Evolutionary conservation across 768 basidiomycete genomes (phyloP).

Genomic region (Suillus clintonianus): DNA sequence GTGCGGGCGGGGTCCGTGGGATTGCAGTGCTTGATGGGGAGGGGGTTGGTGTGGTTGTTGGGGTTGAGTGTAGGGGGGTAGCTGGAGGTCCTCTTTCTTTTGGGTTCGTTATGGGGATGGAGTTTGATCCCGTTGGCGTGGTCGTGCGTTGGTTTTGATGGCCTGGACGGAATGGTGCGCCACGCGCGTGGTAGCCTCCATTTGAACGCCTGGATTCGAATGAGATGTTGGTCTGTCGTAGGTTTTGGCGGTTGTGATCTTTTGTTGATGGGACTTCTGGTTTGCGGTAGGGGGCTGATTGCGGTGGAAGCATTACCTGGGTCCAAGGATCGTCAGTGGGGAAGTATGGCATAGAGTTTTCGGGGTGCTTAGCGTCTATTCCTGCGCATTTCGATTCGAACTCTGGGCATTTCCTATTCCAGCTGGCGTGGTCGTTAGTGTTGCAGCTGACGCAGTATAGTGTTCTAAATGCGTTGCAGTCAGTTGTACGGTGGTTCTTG

Average conservation of each 20-base stretch:
- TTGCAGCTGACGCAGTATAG: neutral
- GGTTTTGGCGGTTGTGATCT: neutral
- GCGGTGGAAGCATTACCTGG: constrained; percentile 4
- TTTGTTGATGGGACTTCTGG: fast-evolving
- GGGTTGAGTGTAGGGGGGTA: neutral
- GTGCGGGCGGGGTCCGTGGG: neutral
- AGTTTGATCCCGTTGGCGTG: neutral
- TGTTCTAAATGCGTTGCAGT: fast-evolving
- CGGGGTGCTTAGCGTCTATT: constrained; percentile 6
- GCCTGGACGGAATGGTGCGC: neutral
- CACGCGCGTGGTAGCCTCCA: neutral
- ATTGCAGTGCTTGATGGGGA: neutral
- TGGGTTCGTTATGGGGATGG: neutral
- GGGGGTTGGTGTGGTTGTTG: too few relatives aligned
- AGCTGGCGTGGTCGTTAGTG: constrained; percentile 3
- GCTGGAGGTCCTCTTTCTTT: neutral
- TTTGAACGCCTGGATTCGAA: neutral
- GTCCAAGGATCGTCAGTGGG: constrained; percentile 20
- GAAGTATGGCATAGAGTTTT: constrained; percentile 19
- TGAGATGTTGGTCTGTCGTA: neutral
- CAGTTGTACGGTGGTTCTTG: neutral
- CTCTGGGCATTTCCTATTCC: neutral
- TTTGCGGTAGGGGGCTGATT: constrained; percentile 10
- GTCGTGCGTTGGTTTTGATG: too few relatives aligned
- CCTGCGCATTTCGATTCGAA: neutral